Evolutionary conservation across 805 yeast genomes (phyloP).

Genomic region (Yueomyces sp.): DNA sequence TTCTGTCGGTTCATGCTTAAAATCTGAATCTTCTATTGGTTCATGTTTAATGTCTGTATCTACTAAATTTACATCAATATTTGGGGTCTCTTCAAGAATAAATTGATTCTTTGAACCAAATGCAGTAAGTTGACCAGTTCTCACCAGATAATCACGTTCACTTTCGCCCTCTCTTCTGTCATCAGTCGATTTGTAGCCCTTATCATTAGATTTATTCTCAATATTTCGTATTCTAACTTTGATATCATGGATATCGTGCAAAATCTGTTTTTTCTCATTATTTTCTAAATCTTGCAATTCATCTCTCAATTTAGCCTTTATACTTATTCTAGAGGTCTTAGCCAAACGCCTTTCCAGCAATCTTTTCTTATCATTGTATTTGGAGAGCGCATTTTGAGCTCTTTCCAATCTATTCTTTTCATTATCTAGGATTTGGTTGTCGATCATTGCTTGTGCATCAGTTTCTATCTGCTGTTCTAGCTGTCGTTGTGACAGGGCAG

Average conservation of each 20-base stretch:
- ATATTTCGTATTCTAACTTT: constrained; percentile 30
- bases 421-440: constrained; percentile 50
- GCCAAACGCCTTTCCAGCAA: constrained; percentile 35
- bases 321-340: constrained; percentile 53
- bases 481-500: constrained; percentile 63
- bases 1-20: constrained; percentile 8
- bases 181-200: constrained; percentile 10
- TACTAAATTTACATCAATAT: constrained; percentile 1
- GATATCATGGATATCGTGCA: constrained; percentile 53
- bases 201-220: constrained; percentile 4
- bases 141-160: constrained; percentile 62
- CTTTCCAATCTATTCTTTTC: constrained; percentile 69
- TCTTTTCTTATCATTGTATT: constrained; percentile 30
- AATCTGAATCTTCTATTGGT: constrained; percentile 6
- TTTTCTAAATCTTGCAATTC: constrained; percentile 40
- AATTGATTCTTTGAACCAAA: constrained; percentile 64
- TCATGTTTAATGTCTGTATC: constrained; percentile 13
- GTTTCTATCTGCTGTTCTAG: constrained; percentile 63
- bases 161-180: constrained; percentile 56
- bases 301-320: constrained; percentile 36
- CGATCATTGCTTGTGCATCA: constrained; percentile 51
- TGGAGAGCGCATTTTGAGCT: constrained; percentile 35
- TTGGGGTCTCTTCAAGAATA: constrained; percentile 11
- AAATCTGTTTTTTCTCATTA: constrained; percentile 39
- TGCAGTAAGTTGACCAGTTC: constrained; percentile 91